phyloP scores from a whole-genome alignment of 2,329 filamentous ascomycete genomes.

The Aspergillus candidus region DNA sequence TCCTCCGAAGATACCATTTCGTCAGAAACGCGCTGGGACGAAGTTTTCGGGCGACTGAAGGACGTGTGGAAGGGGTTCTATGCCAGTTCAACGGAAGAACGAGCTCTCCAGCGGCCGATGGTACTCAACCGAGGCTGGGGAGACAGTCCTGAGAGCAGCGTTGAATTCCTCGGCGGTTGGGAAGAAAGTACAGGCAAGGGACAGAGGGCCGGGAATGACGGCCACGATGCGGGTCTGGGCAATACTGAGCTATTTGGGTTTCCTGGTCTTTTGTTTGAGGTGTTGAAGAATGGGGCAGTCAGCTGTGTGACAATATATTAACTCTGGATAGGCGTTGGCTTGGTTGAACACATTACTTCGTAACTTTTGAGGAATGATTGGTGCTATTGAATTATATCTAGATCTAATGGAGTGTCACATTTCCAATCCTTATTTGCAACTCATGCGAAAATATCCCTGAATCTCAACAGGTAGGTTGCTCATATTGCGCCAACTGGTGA shows the following conservation, averaged over 20 bases:
- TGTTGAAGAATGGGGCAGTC: slow-evolving; percentile 84
- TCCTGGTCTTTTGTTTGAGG: slow-evolving; percentile 90
- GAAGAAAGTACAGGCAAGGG: slow-evolving; percentile 60
- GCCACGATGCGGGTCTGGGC: slow-evolving; percentile 51
- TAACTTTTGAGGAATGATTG: too few relatives aligned
- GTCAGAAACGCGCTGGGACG: slow-evolving; percentile 73
- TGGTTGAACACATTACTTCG: too few relatives aligned
- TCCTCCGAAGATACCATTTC: slow-evolving; percentile 46
- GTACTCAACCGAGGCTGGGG: slow-evolving; percentile 86
- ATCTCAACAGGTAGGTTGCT: too few relatives aligned
- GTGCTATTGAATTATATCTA: too few relatives aligned
- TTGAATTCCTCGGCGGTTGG: slow-evolving; percentile 78
- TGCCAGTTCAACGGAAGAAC: slow-evolving; percentile 49
- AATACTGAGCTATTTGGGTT: slow-evolving; percentile 89
- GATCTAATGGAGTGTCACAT: too few relatives aligned
- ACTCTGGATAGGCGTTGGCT: not conserved
- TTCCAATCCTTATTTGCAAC: too few relatives aligned
- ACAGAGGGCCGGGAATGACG: slow-evolving; percentile 37
- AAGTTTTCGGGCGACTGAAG: slow-evolving; percentile 63
- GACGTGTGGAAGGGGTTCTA: slow-evolving; percentile 65
- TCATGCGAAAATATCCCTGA: too few relatives aligned
- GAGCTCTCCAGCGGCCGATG: slow-evolving; percentile 58
- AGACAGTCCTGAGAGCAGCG: slow-evolving; percentile 83
- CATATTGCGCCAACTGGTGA: too few relatives aligned
- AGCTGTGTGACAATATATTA: slow-evolving; percentile 85